Percentiles rank a stretch among this genome's conserved stretches.
phyloP scores from a whole-genome alignment of 805 yeast genomes.

The Lachancea nothofagi region DNA sequence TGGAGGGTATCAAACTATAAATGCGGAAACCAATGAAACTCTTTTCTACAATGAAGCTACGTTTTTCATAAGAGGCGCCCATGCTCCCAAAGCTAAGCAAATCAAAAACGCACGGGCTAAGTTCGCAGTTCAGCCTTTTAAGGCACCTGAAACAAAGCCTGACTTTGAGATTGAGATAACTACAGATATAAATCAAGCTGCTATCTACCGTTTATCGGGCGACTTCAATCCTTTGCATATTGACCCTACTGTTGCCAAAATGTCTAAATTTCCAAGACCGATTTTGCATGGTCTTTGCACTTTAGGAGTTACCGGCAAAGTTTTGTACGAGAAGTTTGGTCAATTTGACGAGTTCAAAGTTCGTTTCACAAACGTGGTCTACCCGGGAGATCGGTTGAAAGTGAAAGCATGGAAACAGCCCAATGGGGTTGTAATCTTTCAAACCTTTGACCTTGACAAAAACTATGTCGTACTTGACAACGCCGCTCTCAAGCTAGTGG shows the following conservation, averaged over 20 bases:
- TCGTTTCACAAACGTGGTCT: conserved; percentile 85
- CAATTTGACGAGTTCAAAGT: conserved; percentile 78
- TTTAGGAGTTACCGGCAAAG: conserved; percentile 76
- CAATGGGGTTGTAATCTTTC: conserved; percentile 62
- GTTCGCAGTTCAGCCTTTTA: conserved; percentile 60
- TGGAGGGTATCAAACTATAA: conserved; percentile 66
- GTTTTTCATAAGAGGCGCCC: conserved; percentile 69
- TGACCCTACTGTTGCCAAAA: conserved; percentile 85
- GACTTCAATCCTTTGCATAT: conserved; percentile 94
- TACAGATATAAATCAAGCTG: conserved; percentile 72
- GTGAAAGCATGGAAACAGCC: conserved; percentile 82
- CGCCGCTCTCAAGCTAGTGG: conserved; percentile 68
- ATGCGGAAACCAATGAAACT: conserved; percentile 59
- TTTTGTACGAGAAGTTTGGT: conserved; percentile 75
- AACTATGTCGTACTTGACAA: conserved; percentile 72
- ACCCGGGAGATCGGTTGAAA: conserved; percentile 86
- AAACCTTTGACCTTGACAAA: conserved; percentile 75
- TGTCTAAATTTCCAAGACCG: conserved; percentile 79
- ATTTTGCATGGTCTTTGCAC: conserved; percentile 90
- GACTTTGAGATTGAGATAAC: conserved; percentile 56
- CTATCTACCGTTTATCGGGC: conserved; percentile 85
- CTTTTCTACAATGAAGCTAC: conserved; percentile 80
- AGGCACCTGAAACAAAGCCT: conserved; percentile 57
- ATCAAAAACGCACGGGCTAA: conserved; percentile 42
- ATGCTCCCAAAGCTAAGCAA: conserved; percentile 49